Percentiles rank a stretch among this genome's conserved stretches.
Conservation (phyloP, 257 asterid genomes). For the Rhazya stricta region DNA sequence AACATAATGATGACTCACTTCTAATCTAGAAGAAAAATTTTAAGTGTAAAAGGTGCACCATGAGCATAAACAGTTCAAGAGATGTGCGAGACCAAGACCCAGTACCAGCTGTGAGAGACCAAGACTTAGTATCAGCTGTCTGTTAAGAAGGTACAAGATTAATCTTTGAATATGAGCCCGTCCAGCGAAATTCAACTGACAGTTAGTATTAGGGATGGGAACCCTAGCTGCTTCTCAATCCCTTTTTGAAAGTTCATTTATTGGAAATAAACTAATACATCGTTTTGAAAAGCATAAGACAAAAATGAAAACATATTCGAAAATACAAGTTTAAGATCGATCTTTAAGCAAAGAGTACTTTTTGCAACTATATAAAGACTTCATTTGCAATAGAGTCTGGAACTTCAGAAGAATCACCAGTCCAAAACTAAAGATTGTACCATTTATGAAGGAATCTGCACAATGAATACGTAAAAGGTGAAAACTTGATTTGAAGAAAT, state of each 20-base stretch:
- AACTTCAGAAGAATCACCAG: conserved; percentile 99
- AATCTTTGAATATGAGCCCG: conserved; percentile 2
- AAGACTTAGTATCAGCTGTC: too few relatives aligned
- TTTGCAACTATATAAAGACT: conserved; percentile 69
- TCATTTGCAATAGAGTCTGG: conserved; percentile 76
- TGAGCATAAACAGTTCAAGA: not conserved
- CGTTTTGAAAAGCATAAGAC: conserved; percentile 51
- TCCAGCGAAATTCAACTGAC: conserved; percentile 11
- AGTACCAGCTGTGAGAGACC: too few relatives aligned
- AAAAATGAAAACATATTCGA: conserved; percentile 26
- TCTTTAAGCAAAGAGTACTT: conserved; percentile 59
- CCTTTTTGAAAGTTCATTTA: conserved; percentile 32
- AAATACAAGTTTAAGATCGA: conserved; percentile 56
- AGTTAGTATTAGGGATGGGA: conserved; percentile 10
- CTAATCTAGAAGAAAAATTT: not conserved
- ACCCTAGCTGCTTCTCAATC: conserved; percentile 32
- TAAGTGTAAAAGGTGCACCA: not conserved
- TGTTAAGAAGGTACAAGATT: conserved; percentile 2
- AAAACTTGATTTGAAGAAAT: conserved; percentile 26
- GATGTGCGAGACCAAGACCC: not conserved
- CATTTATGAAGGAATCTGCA: conserved; percentile 94
- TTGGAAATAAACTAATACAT: conserved; percentile 36
- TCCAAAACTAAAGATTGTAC: conserved; percentile 86
- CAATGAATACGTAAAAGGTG: conserved; percentile 60
- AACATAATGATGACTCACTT: not conserved